Conservation (phyloP, 1,284 basidiomycete genomes). For the Takashimella koratensis region DNA sequence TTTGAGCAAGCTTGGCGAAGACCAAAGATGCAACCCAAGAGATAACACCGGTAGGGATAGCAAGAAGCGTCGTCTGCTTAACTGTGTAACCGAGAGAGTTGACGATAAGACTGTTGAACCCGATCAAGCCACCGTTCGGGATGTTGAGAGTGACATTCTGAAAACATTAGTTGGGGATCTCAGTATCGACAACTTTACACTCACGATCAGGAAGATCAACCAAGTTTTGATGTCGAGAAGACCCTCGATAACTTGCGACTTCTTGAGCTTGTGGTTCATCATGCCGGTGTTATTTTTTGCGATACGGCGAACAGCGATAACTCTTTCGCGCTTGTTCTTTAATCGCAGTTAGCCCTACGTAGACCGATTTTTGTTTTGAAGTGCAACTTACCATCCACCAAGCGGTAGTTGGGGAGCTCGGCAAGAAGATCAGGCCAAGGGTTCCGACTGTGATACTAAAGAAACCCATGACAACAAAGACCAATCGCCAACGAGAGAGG, state of each 20-base stretch:
- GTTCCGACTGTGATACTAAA: constrained; percentile 2
- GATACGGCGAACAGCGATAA: constrained; percentile 14
- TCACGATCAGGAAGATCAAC: constrained; percentile 13
- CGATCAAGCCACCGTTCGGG: constrained; percentile 13
- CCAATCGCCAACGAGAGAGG: constrained; percentile 10
- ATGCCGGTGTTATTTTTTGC: constrained; percentile 21
- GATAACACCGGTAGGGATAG: constrained; percentile 36
- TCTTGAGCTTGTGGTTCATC: constrained; percentile 13
- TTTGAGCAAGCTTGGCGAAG: constrained; percentile 21
- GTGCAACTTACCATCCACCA: constrained; percentile 21
- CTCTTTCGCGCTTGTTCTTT: constrained; percentile 17
- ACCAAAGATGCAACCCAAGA: constrained; percentile 29
- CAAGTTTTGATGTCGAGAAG: constrained; percentile 17
- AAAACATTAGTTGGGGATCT: neutral
- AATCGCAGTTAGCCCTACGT: too few species aligned
- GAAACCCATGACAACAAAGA: constrained; percentile 10
- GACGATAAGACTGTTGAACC: constrained; percentile 28
- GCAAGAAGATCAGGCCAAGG: constrained; percentile 8
- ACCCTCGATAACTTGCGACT: constrained; percentile 16
- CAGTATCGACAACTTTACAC: neutral
- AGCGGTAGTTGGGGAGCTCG: constrained; percentile 15
- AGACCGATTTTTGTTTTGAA: too few species aligned
- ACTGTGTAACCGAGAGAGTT: constrained; percentile 16
- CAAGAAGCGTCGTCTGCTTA: constrained; percentile 28
- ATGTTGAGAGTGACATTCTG: constrained; percentile 16